phyloP scores from a whole-genome alignment of 257 asterid genomes.

The Anisodus acutangulus region DNA sequence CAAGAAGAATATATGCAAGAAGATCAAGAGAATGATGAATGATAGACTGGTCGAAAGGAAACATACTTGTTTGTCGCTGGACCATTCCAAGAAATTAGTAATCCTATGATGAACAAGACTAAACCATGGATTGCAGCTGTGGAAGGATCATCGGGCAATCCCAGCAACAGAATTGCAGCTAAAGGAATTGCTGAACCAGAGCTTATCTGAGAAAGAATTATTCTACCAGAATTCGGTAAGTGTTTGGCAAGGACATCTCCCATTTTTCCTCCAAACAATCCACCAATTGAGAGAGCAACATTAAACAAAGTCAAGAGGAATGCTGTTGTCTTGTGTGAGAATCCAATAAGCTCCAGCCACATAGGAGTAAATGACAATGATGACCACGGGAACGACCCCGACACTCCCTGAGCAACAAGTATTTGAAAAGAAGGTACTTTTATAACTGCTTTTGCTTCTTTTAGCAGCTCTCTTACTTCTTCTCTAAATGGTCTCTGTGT shows the following conservation, averaged over 20 bases:
- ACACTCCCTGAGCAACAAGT: slow-evolving; percentile 32
- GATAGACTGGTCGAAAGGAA: background rate
- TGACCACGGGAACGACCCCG: slow-evolving; percentile 32
- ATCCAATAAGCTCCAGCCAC: slow-evolving; percentile 39
- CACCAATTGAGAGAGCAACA: slow-evolving; percentile 68
- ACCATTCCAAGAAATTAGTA: slow-evolving; percentile 72
- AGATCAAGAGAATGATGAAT: background rate
- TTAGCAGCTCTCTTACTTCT: slow-evolving; percentile 30
- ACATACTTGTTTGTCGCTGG: slow-evolving; percentile 88
- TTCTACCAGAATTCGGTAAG: slow-evolving; percentile 78
- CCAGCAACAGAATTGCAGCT: slow-evolving; percentile 70
- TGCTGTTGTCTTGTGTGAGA: slow-evolving; percentile 68
- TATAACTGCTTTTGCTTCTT: slow-evolving; percentile 69
- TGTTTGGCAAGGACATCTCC: slow-evolving; percentile 72
- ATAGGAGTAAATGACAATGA: slow-evolving; percentile 28
- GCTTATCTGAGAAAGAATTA: slow-evolving; percentile 76
- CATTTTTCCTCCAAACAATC: slow-evolving; percentile 82
- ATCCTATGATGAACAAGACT: slow-evolving; percentile 71
- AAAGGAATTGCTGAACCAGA: slow-evolving; percentile 77
- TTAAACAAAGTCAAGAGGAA: slow-evolving; percentile 60
- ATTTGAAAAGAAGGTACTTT: slow-evolving; percentile 28
- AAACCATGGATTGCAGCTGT: slow-evolving; percentile 59
- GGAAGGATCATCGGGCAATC: slow-evolving; percentile 72
- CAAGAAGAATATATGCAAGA: background rate
- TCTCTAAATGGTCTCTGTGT: slow-evolving; percentile 30